phyloP scores from a whole-genome alignment of 805 yeast species.

The Saccharomyces kudriavzevii region DNA sequence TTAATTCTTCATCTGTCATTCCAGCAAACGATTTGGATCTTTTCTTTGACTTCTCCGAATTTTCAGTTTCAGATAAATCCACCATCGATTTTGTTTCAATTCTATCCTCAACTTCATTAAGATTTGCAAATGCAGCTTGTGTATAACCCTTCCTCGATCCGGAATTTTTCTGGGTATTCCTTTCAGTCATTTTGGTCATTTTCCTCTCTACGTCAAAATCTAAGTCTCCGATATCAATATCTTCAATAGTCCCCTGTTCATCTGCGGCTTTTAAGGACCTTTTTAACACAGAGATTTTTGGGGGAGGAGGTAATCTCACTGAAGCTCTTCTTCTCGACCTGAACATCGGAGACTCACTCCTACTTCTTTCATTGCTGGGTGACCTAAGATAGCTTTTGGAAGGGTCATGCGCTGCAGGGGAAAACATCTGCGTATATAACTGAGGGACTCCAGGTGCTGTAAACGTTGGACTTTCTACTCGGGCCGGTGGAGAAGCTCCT shows the following conservation, averaged over 20 bases:
- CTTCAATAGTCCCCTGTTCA: constrained; percentile 11
- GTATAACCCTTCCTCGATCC: constrained; percentile 27
- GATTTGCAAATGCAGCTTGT: constrained; percentile 27
- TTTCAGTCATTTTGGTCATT: constrained; percentile 16
- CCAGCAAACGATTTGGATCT: constrained; percentile 26
- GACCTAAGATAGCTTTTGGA: not conserved
- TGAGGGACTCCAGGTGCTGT: not conserved
- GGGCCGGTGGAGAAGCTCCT: not conserved
- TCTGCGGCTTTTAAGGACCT: constrained; percentile 7
- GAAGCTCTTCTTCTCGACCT: not conserved
- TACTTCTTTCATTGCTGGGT: constrained; percentile 3
- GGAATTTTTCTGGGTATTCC: constrained; percentile 26
- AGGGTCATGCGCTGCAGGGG: not conserved
- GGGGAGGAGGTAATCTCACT: constrained; percentile 24
- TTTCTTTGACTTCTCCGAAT: not conserved
- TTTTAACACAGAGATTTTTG: constrained; percentile 14
- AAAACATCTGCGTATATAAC: not conserved
- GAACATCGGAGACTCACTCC: constrained; percentile 12
- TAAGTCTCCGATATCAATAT: constrained; percentile 20
- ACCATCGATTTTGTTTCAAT: constrained; percentile 3
- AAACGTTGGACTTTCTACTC: not conserved
- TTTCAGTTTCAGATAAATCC: not conserved
- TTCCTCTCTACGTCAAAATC: constrained; percentile 14
- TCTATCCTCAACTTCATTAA: constrained; percentile 31
- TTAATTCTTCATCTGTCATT: constrained; percentile 28